These are phyloP conservation scores for Gigaspora rosea DNA, from an alignment of 192 early-diverging fungal species.

Conservation along the genomic window DNA sequence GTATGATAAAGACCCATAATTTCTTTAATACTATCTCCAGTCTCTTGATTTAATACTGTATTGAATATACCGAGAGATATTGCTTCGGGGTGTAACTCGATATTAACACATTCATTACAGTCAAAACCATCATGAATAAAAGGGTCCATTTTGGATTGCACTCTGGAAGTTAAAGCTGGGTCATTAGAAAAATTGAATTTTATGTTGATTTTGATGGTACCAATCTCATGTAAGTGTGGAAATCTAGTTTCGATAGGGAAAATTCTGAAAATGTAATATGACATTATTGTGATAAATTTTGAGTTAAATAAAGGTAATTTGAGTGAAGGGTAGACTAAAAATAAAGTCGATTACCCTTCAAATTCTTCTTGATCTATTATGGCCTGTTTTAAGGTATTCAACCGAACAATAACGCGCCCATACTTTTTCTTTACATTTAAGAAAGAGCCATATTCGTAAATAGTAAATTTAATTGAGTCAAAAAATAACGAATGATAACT, in stretches of 20 bases:
- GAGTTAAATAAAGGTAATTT: too few species aligned
- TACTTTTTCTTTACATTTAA: constrained; percentile 13
- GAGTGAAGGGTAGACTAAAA: too few species aligned
- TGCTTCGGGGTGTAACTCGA: not conserved
- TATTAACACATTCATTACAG: not conserved
- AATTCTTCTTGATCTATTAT: not conserved
- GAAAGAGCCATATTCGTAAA: constrained; percentile 16
- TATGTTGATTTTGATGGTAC: not conserved
- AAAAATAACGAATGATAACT: constrained; percentile 27
- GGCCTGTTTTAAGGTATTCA: not conserved
- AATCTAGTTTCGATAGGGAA: constrained; percentile 9
- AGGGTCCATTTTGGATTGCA: not conserved
- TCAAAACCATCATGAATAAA: not conserved
- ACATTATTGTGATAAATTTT: too few species aligned
- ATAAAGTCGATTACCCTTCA: constrained; percentile 6
- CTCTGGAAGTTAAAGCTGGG: not conserved
- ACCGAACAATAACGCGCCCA: not conserved
- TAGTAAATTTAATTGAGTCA: constrained; percentile 18
- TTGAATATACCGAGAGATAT: constrained; percentile 15
- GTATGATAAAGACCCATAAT: constrained; percentile 43
- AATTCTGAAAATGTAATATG: not conserved
- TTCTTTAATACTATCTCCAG: constrained; percentile 43
- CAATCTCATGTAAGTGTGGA: not conserved
- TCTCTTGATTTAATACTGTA: constrained; percentile 32
- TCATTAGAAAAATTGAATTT: constrained; percentile 22